Conservation (phyloP, 306 rosid species). For the Casuarina equisetifolia region DNA sequence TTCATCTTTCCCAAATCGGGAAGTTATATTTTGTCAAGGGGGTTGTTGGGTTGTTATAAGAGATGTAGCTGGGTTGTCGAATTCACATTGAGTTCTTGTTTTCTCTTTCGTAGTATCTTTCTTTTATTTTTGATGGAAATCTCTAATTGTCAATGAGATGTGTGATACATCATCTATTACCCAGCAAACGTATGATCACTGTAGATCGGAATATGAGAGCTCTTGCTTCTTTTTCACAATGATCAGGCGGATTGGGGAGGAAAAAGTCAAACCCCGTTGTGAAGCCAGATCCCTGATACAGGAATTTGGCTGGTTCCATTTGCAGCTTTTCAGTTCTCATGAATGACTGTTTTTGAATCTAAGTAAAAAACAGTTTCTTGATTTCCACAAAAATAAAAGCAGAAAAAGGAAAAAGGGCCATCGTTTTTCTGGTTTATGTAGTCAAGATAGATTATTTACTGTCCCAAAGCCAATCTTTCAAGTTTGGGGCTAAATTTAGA, state of each 20-base stretch:
- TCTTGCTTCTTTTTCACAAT: neutral
- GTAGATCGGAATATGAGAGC: neutral
- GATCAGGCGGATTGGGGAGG: conserved; percentile 13
- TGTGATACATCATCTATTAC: neutral
- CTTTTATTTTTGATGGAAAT: conserved; percentile 7
- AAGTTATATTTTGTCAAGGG: neutral
- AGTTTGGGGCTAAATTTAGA: neutral
- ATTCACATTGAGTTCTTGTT: conserved; percentile 19
- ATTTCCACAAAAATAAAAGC: neutral
- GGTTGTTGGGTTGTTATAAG: neutral
- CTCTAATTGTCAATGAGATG: conserved; percentile 1
- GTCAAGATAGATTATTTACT: too few species aligned
- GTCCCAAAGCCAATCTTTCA: too few species aligned
- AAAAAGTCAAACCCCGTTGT: neutral
- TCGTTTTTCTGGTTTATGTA: too few species aligned
- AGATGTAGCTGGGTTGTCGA: conserved; percentile 26
- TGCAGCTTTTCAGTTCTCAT: neutral
- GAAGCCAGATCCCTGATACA: neutral
- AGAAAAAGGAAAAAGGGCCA: neutral
- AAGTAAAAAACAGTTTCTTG: neutral
- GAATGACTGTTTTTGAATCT: neutral
- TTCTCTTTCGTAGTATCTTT: neutral
- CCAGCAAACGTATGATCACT: neutral
- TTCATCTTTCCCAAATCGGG: neutral
- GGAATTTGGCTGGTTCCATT: neutral